A percentile compares a stretch with the other conserved stretches of the same genome.
Conservation (phyloP, 768 basidiomycete species). For the Artomyces pyxidatus region DNA sequence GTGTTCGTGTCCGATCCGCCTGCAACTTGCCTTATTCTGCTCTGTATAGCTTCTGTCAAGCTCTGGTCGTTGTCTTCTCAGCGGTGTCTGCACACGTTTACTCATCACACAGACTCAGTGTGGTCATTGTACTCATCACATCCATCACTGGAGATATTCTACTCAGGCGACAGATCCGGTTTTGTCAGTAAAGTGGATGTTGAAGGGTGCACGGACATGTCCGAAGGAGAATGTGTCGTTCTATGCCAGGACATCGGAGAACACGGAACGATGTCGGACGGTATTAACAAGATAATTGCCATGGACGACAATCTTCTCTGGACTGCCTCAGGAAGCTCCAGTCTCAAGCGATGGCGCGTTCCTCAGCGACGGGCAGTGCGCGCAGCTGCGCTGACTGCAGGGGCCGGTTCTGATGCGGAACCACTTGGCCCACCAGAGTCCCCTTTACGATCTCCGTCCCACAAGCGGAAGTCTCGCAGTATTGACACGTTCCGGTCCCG, state of each 20-base stretch:
- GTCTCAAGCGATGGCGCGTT: slow-evolving; percentile 74
- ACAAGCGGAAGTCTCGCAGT: slow-evolving; percentile 10
- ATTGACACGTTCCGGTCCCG: slow-evolving; percentile 6
- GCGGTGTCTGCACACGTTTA: slow-evolving; percentile 91
- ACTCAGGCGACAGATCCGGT: slow-evolving; percentile 92
- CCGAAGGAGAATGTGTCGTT: slow-evolving; percentile 84
- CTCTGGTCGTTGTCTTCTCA: slow-evolving; percentile 91
- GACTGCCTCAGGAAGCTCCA: slow-evolving; percentile 83
- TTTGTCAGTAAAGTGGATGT: slow-evolving; percentile 88
- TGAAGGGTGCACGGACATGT: slow-evolving; percentile 68
- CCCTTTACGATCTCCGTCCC: not conserved
- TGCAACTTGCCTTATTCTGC: slow-evolving; percentile 6
- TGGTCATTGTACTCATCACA: slow-evolving; percentile 91
- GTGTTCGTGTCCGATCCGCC: slow-evolving; percentile 6
- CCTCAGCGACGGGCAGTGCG: slow-evolving; percentile 40
- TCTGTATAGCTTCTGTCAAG: slow-evolving; percentile 61
- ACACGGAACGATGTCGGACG: slow-evolving; percentile 37
- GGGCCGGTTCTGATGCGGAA: slow-evolving; percentile 4
- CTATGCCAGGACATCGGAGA: slow-evolving; percentile 63
- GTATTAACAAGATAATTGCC: slow-evolving; percentile 75
- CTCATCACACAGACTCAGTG: slow-evolving; percentile 88
- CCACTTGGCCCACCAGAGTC: slow-evolving; percentile 8
- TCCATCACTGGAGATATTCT: slow-evolving; percentile 81
- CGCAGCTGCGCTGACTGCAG: slow-evolving; percentile 15
- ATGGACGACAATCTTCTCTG: slow-evolving; percentile 83